These are phyloP conservation scores for Raddia guianensis DNA, from an alignment of 176 grass and related monocot genomes.

Conservation along the genomic window DNA sequence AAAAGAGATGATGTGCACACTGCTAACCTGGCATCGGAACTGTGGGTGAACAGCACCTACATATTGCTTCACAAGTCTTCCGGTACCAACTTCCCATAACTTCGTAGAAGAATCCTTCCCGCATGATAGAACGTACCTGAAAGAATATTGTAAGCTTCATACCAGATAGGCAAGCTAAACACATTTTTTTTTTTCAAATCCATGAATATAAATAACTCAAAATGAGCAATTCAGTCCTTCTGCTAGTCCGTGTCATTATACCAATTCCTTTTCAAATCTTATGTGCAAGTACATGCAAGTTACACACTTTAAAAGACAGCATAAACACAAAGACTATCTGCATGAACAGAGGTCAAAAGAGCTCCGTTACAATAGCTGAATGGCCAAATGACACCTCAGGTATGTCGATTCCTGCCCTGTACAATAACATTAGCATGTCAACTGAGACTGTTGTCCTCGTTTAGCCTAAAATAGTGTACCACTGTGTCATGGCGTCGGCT, in stretches of 20 bases:
- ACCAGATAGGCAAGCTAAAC: constrained; percentile 19
- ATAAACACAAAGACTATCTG: constrained; percentile 2
- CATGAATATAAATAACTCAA: constrained; percentile 21
- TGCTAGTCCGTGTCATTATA: not conserved
- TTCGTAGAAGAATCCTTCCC: constrained; percentile 89
- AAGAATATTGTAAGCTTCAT: constrained; percentile 31
- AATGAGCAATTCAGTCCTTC: constrained; percentile 3
- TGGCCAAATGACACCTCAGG: not conserved
- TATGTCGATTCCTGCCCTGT: not conserved
- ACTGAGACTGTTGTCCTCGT: not conserved
- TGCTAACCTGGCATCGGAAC: constrained; percentile 75
- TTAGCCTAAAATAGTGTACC: not conserved
- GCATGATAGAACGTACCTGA: constrained; percentile 82
- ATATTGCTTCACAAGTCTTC: constrained; percentile 86
- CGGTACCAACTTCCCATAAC: constrained; percentile 94
- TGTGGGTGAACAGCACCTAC: constrained; percentile 69
- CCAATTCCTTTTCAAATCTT: constrained; percentile 18
- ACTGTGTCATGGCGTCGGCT: too few relatives aligned
- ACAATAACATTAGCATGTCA: not conserved
- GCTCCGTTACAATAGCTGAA: not conserved
- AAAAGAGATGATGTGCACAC: not conserved
- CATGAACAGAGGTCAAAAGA: constrained; percentile 15
- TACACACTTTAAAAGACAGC: not conserved
- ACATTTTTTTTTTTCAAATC: constrained; percentile 5
- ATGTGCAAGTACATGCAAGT: constrained; percentile 16